These are phyloP conservation scores for Tuber borchii DNA, from an alignment of 495 filamentous ascomycete genomes.

Conservation along the genomic window DNA sequence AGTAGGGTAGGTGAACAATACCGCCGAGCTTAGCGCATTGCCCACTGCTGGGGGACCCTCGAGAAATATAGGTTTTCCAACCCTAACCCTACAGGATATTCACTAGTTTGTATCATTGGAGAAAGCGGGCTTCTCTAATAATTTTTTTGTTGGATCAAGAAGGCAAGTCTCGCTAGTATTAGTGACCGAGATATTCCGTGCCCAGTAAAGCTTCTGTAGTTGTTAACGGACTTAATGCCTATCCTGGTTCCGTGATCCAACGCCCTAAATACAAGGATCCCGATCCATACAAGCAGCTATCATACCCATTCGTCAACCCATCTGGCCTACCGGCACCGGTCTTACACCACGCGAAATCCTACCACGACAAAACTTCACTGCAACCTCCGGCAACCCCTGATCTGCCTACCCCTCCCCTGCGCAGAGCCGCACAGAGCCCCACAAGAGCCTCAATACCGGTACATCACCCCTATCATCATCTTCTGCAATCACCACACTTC, in stretches of 20 bases:
- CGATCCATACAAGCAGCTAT: not conserved
- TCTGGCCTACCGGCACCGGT: not conserved
- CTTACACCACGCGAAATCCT: no score
- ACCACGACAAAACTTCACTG: not conserved
- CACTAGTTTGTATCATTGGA: not conserved
- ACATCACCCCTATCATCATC: not conserved
- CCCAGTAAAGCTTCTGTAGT: not conserved
- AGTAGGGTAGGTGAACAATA: not conserved
- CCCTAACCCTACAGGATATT: not conserved
- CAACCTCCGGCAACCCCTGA: not conserved
- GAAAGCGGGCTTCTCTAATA: not conserved
- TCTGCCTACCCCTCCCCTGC: not conserved
- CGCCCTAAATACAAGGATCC: not conserved
- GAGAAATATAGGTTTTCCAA: not conserved
- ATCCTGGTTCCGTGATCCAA: not conserved
- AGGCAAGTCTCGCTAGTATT: no score
- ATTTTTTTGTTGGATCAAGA: not conserved
- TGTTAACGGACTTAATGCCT: not conserved
- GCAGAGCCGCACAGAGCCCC: not conserved
- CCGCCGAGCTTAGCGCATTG: not conserved
- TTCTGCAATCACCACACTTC: not conserved
- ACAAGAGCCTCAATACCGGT: not conserved
- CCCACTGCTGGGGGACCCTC: not conserved
- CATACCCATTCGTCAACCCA: not conserved
- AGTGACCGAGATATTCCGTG: not conserved